Conservation (phyloP, 352 stramenopile species). For the Globisporangium rhizosaccharum region DNA sequence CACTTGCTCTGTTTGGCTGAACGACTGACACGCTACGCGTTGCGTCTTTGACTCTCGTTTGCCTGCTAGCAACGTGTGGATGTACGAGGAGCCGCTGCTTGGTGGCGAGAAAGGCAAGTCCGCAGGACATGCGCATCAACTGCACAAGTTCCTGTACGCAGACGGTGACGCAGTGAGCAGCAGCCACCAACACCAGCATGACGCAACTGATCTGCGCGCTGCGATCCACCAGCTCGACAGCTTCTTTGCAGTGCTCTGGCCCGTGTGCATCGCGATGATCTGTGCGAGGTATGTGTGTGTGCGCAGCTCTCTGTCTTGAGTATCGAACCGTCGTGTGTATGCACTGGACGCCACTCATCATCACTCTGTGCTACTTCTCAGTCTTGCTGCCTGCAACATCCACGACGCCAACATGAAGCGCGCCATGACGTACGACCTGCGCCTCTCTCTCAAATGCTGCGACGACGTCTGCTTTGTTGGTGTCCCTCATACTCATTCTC, state of each 20-base stretch:
- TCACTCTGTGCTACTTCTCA: conserved; percentile 8
- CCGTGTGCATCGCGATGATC: conserved; percentile 68
- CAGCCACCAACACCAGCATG: neutral
- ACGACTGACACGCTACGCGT: neutral
- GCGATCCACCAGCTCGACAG: conserved; percentile 67
- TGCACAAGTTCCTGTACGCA: conserved; percentile 7
- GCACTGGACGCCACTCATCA: neutral
- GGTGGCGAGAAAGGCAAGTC: conserved; percentile 4
- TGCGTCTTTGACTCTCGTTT: neutral
- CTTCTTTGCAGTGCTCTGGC: conserved; percentile 71
- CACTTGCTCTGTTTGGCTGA: neutral
- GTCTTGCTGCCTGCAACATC: conserved; percentile 44
- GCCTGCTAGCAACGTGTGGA: conserved; percentile 16
- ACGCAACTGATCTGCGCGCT: conserved; percentile 24
- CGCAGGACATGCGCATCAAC: conserved; percentile 3
- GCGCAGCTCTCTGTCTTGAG: too few species aligned
- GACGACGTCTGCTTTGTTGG: neutral
- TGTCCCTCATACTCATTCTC: neutral
- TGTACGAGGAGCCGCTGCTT: conserved; percentile 59
- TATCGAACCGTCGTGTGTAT: neutral
- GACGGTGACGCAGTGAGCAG: neutral
- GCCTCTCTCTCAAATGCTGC: neutral
- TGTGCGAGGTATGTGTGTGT: conserved; percentile 35
- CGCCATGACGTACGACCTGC: conserved; percentile 47
- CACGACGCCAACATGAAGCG: conserved; percentile 35